These are phyloP conservation scores for Teratosphaeria zuluensis DNA, from an alignment of 2,329 filamentous ascomycete genomes.

Conservation along the genomic window DNA sequence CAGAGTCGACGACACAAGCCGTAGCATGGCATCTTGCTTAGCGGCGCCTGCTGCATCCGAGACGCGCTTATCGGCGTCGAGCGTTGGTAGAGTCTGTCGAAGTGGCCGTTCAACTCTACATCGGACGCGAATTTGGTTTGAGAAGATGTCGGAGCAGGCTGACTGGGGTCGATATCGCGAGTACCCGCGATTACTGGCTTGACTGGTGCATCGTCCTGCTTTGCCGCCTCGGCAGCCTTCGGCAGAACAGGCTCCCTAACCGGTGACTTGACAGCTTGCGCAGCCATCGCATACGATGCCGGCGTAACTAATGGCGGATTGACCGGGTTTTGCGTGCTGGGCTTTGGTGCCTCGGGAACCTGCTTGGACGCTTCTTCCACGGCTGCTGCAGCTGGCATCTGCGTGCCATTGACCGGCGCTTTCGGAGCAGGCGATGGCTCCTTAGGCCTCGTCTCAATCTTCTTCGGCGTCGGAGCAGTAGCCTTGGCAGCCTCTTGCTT, in stretches of 20 bases:
- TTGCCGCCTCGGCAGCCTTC: neutral
- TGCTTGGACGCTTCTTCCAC: constrained; percentile 11
- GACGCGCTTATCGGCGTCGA: constrained; percentile 60
- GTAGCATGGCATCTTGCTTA: constrained; percentile 61
- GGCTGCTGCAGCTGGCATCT: constrained; percentile 3
- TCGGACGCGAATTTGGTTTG: neutral
- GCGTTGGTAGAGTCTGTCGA: constrained; percentile 48
- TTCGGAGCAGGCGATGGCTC: constrained; percentile 8
- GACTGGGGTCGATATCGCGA: neutral
- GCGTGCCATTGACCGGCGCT: constrained; percentile 10
- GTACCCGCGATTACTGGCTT: neutral
- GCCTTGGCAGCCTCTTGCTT: constrained; percentile 15
- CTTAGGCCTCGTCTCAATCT: constrained; percentile 7
- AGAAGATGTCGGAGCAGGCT: neutral
- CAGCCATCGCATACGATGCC: constrained; percentile 34
- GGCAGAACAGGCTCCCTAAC: neutral
- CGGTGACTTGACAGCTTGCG: constrained; percentile 19
- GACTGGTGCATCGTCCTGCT: neutral
- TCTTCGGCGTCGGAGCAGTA: constrained; percentile 9
- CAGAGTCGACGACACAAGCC: constrained; percentile 57
- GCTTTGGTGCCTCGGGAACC: constrained; percentile 13
- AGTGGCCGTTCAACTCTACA: constrained; percentile 31
- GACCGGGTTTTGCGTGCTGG: constrained; percentile 10
- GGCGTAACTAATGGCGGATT: constrained; percentile 25
- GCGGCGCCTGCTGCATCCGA: constrained; percentile 53